Conservation (phyloP, 768 basidiomycete genomes). For the Leccinum imitatum region DNA sequence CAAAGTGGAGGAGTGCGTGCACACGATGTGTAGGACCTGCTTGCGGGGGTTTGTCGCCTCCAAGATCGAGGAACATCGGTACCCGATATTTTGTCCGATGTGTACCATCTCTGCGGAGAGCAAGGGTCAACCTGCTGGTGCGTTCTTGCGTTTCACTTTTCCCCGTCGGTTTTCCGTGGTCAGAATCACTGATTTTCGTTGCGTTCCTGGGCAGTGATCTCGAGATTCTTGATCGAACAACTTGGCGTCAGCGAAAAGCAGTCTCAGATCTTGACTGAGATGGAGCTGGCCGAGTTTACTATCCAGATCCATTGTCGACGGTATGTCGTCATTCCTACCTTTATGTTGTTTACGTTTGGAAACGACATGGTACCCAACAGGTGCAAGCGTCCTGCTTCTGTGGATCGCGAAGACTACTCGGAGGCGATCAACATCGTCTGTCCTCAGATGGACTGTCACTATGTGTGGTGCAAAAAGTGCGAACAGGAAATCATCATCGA, state of each 20-base stretch:
- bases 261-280: constrained; percentile 42
- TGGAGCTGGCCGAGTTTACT: constrained; percentile 46
- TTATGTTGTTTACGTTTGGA: neutral
- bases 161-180: neutral
- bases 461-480: constrained; percentile 65
- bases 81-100: constrained; percentile 61
- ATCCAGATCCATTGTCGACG: constrained; percentile 48
- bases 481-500: constrained; percentile 38
- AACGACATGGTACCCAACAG: constrained; percentile 30
- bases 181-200: neutral
- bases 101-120: constrained; percentile 39
- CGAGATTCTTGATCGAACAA: constrained; percentile 39
- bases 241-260: constrained; percentile 47
- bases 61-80: constrained; percentile 52
- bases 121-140: constrained; percentile 33
- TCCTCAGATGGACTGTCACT: constrained; percentile 45
- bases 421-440: constrained; percentile 45
- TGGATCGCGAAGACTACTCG: constrained; percentile 50
- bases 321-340: constrained; percentile 31
- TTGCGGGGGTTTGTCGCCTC: constrained; percentile 41
- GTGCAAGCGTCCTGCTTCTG: constrained; percentile 47
- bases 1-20: constrained; percentile 44
- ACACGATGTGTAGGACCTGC: constrained; percentile 56
- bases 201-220: constrained; percentile 35
- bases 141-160: constrained; percentile 4